Evolutionary conservation across 2,329 filamentous ascomycete species (phyloP), one percentile per base, ranked within the genome.

Genomic region (Byssochlamys sp.): DNA sequence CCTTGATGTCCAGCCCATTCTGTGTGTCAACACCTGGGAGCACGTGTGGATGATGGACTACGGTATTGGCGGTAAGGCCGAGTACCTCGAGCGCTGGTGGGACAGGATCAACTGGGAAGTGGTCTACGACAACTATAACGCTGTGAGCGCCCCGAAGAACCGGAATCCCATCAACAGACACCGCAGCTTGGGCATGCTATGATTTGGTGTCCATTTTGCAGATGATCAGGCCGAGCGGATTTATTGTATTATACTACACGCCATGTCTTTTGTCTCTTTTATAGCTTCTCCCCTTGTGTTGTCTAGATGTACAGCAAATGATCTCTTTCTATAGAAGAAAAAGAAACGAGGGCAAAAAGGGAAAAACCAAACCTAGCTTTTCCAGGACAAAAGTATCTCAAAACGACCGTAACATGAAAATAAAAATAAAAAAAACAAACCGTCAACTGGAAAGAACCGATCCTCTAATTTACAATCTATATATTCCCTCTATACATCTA

Each of bases 1-100:
- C 11, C 59, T 71, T n/a, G 70, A 87, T 53, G 73, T 91, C 33
- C 79, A 84, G 57, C 91, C 92, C 11, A 79, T 97, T 60, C 78
- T 99, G 66, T 96, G 92, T 71, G 82, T 97, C 59, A 97, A 91
- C 76, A 96, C 91, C 4, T 99, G 94, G 94, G 87, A 97, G 78
- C 94, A 97, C 75, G 86, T 88, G 7, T 99, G 89, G 84, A 77
- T 97, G 71, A 82, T 83, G 57, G 91, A 97, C 72, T 96, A 89
- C 73, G 87, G 87, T 4, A 73, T 86, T 57, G 80, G 78, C 51
- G 90, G 90, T 54, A 99, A 96, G 84, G 78, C 80, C 55, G 75
- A 78, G 55, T 99, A 84, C 72, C 79, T 91, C 55, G 82, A 88
- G 70, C 80, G 81, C 49, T 97, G 92, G 92, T 99, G 94, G 94